Percentiles rank a stretch among this genome's conserved stretches.
These are phyloP conservation scores for Lepidium didymum DNA, from an alignment of 345 rosid genomes.

Conservation along the genomic window DNA sequence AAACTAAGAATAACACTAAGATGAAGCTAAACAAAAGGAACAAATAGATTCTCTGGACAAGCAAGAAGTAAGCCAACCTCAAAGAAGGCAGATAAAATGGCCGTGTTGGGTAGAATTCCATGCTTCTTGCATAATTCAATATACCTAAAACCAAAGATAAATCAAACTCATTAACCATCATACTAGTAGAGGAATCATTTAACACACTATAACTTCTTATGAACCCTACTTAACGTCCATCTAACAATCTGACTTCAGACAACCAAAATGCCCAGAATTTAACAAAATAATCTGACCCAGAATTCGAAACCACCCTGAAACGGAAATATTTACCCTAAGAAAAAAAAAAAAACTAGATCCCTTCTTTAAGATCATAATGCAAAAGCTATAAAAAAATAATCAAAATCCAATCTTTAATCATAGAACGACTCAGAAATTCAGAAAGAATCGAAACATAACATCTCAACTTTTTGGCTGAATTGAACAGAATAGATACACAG, in stretches of 20 bases:
- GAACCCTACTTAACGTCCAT: background rate
- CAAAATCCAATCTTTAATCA: background rate
- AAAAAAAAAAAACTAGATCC: background rate
- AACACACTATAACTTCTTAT: background rate
- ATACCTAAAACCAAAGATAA: constrained; percentile 43
- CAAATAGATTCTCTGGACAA: background rate
- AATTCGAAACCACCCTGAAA: background rate
- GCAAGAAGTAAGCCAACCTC: constrained; percentile 41
- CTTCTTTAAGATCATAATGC: background rate
- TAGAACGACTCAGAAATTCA: background rate
- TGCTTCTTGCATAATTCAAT: constrained; percentile 51
- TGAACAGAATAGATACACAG: background rate
- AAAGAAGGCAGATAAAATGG: constrained; percentile 49
- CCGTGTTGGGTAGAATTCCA: constrained; percentile 45
- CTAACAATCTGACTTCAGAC: constrained; percentile 6
- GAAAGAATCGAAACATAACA: background rate
- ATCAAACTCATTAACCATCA: background rate
- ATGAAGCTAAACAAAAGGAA: background rate
- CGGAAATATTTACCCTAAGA: background rate
- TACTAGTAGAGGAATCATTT: background rate
- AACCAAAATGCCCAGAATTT: background rate
- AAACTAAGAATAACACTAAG: background rate
- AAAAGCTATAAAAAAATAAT: background rate
- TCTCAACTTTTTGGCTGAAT: background rate
- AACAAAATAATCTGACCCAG: background rate